Percentiles rank a stretch among this genome's conserved stretches.
phyloP scores from a whole-genome alignment of 1,284 basidiomycete genomes.

The Apiotrichum mycotoxinovorans region DNA sequence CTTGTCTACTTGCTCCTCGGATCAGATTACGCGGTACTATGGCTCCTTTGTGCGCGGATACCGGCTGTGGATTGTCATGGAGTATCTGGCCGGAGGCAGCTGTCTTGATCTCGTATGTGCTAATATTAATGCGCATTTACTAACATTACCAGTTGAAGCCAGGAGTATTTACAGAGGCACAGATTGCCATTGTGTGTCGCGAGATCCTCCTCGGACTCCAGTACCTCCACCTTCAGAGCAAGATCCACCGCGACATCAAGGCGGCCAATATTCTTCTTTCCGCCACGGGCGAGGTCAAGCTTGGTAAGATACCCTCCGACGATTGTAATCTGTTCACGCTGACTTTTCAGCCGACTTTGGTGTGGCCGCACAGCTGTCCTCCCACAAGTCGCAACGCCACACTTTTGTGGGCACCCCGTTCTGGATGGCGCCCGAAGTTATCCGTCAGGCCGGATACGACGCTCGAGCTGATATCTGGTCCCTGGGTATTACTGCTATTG shows the following conservation, averaged over 20 bases:
- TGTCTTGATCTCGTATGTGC: slow-evolving; percentile 73
- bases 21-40: slow-evolving; percentile 93
- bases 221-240: slow-evolving; percentile 88
- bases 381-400: slow-evolving; percentile 82
- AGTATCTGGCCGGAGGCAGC: slow-evolving; percentile 96
- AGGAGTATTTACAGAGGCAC: slow-evolving; percentile 81
- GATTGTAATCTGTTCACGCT: no score
- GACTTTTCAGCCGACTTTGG: slow-evolving; percentile 92
- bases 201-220: slow-evolving; percentile 91
- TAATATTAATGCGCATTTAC: not conserved
- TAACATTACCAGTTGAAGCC: slow-evolving; percentile 63
- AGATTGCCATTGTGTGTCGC: slow-evolving; percentile 90
- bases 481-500: slow-evolving; percentile 88
- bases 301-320: slow-evolving; percentile 58
- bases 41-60: slow-evolving; percentile 95
- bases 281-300: slow-evolving; percentile 85
- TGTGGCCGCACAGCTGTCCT: slow-evolving; percentile 87
- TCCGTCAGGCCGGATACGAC: slow-evolving; percentile 94
- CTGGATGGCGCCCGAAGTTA: slow-evolving; percentile 99
- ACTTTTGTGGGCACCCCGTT: slow-evolving; percentile 95
- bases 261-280: slow-evolving; percentile 93
- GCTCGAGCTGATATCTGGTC: slow-evolving; percentile 97
- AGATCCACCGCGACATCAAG: slow-evolving; percentile 98
- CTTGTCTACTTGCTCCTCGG: slow-evolving; percentile 90
- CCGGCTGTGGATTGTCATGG: slow-evolving; percentile 99